Base-by-base conservation (phyloP, 768 basidiomycete genomes). In the Xerocomellus chrysenteron region DNA sequence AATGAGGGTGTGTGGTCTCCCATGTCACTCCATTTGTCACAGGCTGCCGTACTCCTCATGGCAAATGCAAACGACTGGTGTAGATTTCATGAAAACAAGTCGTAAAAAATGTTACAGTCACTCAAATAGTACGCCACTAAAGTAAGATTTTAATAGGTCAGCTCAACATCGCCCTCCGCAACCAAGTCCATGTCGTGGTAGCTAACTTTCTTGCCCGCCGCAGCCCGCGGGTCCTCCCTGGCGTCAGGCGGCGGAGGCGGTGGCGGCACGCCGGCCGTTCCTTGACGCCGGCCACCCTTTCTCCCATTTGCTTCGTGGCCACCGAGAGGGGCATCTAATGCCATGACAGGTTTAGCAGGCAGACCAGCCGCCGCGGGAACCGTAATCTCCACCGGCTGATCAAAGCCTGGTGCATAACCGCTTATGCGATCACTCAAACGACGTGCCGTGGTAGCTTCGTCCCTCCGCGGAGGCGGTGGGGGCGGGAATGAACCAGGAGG, bases 151-250 rank as follows among this genome's bases (percentile, higher is more conserved):
- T 58, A 75, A 54, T 75, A 75, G 32, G 73, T 72, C 65, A 86
- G 69, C 68, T 86, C 84, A 65, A 83, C 82, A 71, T 84, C 87
- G 39, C 82, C 87, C 79, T 90, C 90, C 30, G 92, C 90, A 62
- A 93, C 91, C 70, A 90, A 77, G 76, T 98, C 95, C 86, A 97
- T 91, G 74, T 98, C 95, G 69, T 93, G 87, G 68, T 98, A 98
- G 75, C 91, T 94, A 53, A 98, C 85, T 72, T 91, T 84, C 74
- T 86, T 89, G 44, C 92, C 92, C 35, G 87, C 90, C 33, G 90
- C 88, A 30, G 95, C 92, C 40, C 95, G 80, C 42, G 95, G 95
- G 71, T 98, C 95, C 72, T 94, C 91, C 74, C 91, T 92, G 32
- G 87, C 90, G 73, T 94, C 90, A 52, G 90, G 86, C 13, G 92